A percentile compares a stretch with the other conserved stretches of the same genome.
phyloP scores from a whole-genome alignment of 768 basidiomycete species.

The Krasilnikovozyma curviuscula region DNA sequence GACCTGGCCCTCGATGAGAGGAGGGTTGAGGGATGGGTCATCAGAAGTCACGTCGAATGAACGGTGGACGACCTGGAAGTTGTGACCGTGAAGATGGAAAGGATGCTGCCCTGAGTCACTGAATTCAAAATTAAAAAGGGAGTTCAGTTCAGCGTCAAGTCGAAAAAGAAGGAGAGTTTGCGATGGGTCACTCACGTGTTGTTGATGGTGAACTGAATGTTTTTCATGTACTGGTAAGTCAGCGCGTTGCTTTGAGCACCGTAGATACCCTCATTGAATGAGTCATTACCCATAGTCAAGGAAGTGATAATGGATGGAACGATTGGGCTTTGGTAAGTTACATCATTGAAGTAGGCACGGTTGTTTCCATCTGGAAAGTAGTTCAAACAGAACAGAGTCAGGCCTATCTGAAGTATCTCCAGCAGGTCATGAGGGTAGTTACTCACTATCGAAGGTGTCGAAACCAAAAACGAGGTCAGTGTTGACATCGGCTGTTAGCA shows the following conservation, averaged over 20 bases:
- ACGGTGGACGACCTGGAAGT: slow-evolving; percentile 42
- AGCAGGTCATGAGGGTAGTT: no score
- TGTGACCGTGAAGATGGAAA: slow-evolving; percentile 65
- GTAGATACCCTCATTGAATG: slow-evolving; percentile 45
- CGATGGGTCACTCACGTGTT: slow-evolving; percentile 15
- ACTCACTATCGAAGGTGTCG: slow-evolving; percentile 37
- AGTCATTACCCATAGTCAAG: slow-evolving; percentile 46
- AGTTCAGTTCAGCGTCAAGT: neutral
- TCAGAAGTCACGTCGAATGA: slow-evolving; percentile 43
- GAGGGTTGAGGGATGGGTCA: slow-evolving; percentile 62
- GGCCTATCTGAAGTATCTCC: neutral
- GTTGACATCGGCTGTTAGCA: slow-evolving; percentile 34
- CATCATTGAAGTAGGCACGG: slow-evolving; percentile 21
- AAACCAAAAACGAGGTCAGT: slow-evolving; percentile 40
- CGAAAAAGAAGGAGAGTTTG: neutral
- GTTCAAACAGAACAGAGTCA: neutral
- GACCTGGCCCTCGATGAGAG: slow-evolving; percentile 46
- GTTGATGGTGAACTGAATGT: slow-evolving; percentile 20
- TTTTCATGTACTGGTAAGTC: slow-evolving; percentile 52
- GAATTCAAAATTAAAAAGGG: slow-evolving; percentile 2
- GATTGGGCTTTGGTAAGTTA: slow-evolving; percentile 29
- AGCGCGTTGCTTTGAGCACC: slow-evolving; percentile 49
- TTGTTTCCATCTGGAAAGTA: slow-evolving; percentile 37
- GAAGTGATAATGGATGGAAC: slow-evolving; percentile 60
- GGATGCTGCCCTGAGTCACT: slow-evolving; percentile 22